Evolutionary conservation across 2,329 filamentous ascomycete genomes (phyloP), one percentile per base, ranked within the genome.

Genomic region (Neopestalotiopsis clavispora): DNA sequence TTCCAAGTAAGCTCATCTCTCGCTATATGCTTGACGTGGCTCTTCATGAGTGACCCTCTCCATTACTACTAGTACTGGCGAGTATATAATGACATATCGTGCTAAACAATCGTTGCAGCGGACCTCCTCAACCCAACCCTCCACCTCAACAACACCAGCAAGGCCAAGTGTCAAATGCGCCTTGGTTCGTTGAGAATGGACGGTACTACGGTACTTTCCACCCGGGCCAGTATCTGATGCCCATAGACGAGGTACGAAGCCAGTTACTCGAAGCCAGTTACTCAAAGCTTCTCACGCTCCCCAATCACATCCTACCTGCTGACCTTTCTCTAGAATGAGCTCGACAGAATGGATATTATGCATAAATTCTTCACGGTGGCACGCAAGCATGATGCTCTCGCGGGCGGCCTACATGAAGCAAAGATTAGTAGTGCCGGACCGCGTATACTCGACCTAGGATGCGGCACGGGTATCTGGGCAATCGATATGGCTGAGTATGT

Each of bases 391-490:
- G 68, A 71, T 62, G 61, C 71, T 56, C 69, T 74, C 34, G 34
- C 34, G 34, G 68, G 66, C 68, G 72, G 77, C 76, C 38, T 78
- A 28, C 74, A 73, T 67, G 70, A 73, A 12, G 84, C 88, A 70
- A 75, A 56, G n/a, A 67, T 80, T 12, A 72, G 65, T 34, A 23
- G 73, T 76, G 14, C 32, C 20, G 38, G 20, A 1, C 80, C 81
- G 1, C 80, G 82, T 65, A 84, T 92, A 62, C 77, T 92, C 57
- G 90, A 92, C 75, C 77, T 97, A 67, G 95, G 94, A 57, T 95
- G 92, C 71, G 95, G 95, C 23, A 97, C 94, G 1, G 94, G 94
- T 52, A 95, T 97, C 70, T 98, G 95, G 95, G 89, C 92, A 56
- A 93, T 97, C 74, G 92, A 95, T 73, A 92, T 97, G 81, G 92